Evolutionary conservation across 192 early-diverging fungal genomes (phyloP), one percentile per base, ranked within the genome.

Genomic region (Rhizophagus sp.): DNA sequence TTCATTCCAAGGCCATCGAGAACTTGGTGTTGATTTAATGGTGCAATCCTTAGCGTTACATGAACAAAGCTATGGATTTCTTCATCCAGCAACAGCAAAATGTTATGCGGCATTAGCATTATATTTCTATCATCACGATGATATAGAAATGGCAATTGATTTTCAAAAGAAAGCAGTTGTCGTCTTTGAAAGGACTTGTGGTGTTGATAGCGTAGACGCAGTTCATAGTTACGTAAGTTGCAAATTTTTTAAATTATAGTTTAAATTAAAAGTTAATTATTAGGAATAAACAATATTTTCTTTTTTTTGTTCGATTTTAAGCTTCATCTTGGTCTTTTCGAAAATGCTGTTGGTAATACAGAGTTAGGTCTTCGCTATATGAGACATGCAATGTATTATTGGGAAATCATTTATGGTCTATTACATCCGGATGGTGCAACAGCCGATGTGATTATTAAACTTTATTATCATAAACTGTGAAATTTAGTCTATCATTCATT

Each of bases 21-120:
- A 93, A 77, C 66, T 93, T 47, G 96, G 94, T 12, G 75, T 96
- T 61, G 97, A 99, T 81, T 83, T 98, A 47, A 83, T 96, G 76
- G 76, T 89, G 34, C 95, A 98, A 83, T 93, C 96, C 15, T 83
- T 95, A 72, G 84, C 93, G 6, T 85, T 98, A 25, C 96, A 95
- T 83, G 98, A 99, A 87, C 96, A 98, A 84, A 93, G 93, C 17
- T 97, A 93, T 84, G 96, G 96, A 17, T 95, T 95, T 76, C 82
- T 98, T 75, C 96, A 99, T 79, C 88, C 93, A 0, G 96, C 97
- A 76, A 96, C 95, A 25, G 93, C 91, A n/a, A 92, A 94, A 41
- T 91, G 93, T 78, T 97, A 96, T 84, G 88, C 90, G 15, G 88
- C 90, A 19, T 87, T 97, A 62, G 95, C 98, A 19, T 88, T 96